Base-by-base conservation (phyloP, 805 yeast species). In the Maudiozyma bulderi region DNA sequence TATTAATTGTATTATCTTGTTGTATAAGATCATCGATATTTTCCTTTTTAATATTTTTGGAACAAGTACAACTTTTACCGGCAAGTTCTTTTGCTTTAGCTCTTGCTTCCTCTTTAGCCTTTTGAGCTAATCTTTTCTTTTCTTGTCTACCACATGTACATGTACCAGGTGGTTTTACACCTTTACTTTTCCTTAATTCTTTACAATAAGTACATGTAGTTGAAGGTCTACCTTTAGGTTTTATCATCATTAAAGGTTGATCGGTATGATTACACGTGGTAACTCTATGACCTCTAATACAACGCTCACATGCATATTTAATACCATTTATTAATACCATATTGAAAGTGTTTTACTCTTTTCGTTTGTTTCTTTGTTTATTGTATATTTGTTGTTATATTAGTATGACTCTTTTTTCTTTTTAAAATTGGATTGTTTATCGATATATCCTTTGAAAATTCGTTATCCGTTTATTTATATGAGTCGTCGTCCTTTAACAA, bases 221-320 rank as follows among this genome's bases (percentile, higher is more conserved):
- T 0, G 96, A 81, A 1, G 99, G 99, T 49, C 99, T 74, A 3
- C 99, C 99, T 63, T 93, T 93, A 14, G 95, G 96, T 62, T 93
- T 93, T 65, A 93, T 91, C 86, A 84, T 84, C 63, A 86, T 83
- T 56, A 93, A 71, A 5, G 95, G 95, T 60, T 86, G 87, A 56
- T 93, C 96, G 0, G 90, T 80, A 65, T 93, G 99, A 43, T 84
- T 82, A 67, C 99, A 93, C 2, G 95, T 81, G 1, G 96, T 86
- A 43, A 91, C 99, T 47, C 99, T 73, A 62, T 93, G 99, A 42
- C 99, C 99, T 52, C 99, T 76, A 45, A 93, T 90, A 67, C 99
- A 91, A 52, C 96, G 73, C 55, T 89, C 95, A 66, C 99, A 91
- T 51, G 99, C 98, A 67, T 89, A 91, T 64, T 93, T 91, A 55